Base-by-base conservation (phyloP, 768 basidiomycete genomes). In the Porphyrellus cyaneotinctus region DNA sequence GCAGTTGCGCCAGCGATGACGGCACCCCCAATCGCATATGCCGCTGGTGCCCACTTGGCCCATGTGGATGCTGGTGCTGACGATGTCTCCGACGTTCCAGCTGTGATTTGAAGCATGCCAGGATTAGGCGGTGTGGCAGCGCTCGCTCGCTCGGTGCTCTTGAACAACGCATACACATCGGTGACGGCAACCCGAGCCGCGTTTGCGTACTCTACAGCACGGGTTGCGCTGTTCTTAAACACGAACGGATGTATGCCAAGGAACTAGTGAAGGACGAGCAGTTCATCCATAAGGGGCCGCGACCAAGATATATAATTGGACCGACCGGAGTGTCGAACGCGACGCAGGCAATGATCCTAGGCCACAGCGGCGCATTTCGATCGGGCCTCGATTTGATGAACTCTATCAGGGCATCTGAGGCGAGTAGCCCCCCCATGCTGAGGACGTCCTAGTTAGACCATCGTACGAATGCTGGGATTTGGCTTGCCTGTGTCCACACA, bases 351-450 rank as follows among this genome's bases (percentile, higher is more conserved):
- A 95, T 79, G 50, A 97, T 87, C 47, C 80, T 84, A 2, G 94
- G 95, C 94, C 94, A 97, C 6, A 95, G 69, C 0, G 88, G 84
- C 3, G 83, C 82, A 12, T 70, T 64, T 45, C 72, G 72, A 58
- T 90, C 84, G 6, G 87, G 83, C 20, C 87, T 77, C 28, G 84
- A 75, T 15, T 79, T 76, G 32, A 81, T 72, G 52, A 97, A 88
- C 63, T 85, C 87, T 24, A 86, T 69, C 28, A 93, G 70, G 5
- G 88, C 81, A 61, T 97, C 95, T 2, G 94, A 91, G 24, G 87
- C 87, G 3, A 97, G 77, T 20, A 97, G 72, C 3, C 94, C 94
- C 20, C 94, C 94, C 94, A 97, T 97, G 64, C 94, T 95, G 60
- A 15, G 39, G 44, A 52, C n/a, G 44, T 0, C 28, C 31, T 36